Percentiles rank a stretch among this genome's conserved stretches.
Conservation (phyloP, 768 basidiomycete species). For the Termitomyces sp. region DNA sequence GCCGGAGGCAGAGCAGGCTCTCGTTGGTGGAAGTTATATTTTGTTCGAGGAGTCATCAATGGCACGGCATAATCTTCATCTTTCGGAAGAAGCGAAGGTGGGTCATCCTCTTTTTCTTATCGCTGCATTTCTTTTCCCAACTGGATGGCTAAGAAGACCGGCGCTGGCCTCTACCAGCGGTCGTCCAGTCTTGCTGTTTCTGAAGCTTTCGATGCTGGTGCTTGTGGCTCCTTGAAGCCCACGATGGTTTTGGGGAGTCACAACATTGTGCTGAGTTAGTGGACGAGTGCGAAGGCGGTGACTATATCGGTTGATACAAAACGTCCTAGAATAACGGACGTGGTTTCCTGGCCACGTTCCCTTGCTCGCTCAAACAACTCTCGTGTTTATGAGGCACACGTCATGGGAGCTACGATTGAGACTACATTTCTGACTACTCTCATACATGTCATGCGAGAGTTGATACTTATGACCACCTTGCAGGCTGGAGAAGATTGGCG, state of each 20-base stretch:
- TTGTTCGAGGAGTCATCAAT: conserved; percentile 68
- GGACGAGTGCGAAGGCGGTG: conserved; percentile 26
- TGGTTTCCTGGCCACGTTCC: conserved; percentile 18
- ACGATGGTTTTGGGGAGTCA: conserved; percentile 48
- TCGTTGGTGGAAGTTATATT: conserved; percentile 90
- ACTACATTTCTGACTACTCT: conserved; percentile 49
- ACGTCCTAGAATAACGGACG: conserved; percentile 71
- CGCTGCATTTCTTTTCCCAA: conserved; percentile 7
- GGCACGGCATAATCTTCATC: conserved; percentile 49
- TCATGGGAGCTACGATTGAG: conserved; percentile 89
- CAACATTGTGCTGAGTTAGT: conserved; percentile 21
- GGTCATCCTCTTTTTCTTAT: conserved; percentile 31
- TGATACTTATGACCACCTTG: conserved; percentile 12
- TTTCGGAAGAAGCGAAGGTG: conserved; percentile 51
- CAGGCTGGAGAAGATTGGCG: conserved; percentile 66
- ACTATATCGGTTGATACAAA: conserved; percentile 88
- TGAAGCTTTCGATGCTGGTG: conserved; percentile 18
- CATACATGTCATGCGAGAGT: conserved; percentile 13
- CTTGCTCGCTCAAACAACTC: conserved; percentile 85
- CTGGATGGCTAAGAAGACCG: conserved; percentile 92
- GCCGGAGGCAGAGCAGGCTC: conserved; percentile 67
- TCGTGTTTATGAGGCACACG: conserved; percentile 64
- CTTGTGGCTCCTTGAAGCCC: conserved; percentile 47
- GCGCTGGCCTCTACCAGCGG: conserved; percentile 76
- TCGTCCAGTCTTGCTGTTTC: conserved; percentile 30